Evolutionary conservation across 23 red algal species (phyloP).

Genomic region (Gracilaria vermiculophylla): DNA sequence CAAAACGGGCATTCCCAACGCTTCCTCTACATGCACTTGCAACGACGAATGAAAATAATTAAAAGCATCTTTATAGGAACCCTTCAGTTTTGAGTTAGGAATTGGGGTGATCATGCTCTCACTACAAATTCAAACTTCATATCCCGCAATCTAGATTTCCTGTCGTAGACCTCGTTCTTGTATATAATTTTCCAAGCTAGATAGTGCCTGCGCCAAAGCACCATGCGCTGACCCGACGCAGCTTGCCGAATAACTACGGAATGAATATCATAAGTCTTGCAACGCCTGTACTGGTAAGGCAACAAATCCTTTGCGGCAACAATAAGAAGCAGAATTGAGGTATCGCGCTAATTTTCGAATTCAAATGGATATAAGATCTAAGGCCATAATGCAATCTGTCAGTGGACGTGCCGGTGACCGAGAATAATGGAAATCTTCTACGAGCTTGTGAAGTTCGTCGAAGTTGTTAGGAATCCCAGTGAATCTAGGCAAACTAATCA

Average conservation of each 20-base stretch:
- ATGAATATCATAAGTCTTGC: too few relatives aligned
- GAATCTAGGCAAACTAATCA: neutral
- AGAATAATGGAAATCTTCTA: neutral
- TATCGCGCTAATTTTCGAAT: neutral
- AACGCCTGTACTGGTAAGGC: neutral
- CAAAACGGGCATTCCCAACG: neutral
- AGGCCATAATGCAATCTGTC: neutral
- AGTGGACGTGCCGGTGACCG: neutral
- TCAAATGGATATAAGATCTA: neutral
- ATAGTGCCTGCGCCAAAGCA: too few relatives aligned
- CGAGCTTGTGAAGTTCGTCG: neutral
- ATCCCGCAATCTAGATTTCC: neutral
- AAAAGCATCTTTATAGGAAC: neutral
- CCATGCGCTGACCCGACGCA: neutral
- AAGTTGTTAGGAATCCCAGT: neutral
- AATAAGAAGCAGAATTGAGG: neutral
- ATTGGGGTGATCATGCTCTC: neutral
- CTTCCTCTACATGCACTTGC: neutral
- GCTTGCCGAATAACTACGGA: too few relatives aligned
- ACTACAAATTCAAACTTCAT: neutral
- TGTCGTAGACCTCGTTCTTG: neutral
- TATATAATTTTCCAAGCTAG: too few relatives aligned
- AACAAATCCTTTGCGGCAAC: neutral
- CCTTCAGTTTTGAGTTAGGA: neutral
- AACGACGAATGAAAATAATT: neutral